phyloP scores from a whole-genome alignment of 441 rosid genomes.

The Erodium moschatum region DNA sequence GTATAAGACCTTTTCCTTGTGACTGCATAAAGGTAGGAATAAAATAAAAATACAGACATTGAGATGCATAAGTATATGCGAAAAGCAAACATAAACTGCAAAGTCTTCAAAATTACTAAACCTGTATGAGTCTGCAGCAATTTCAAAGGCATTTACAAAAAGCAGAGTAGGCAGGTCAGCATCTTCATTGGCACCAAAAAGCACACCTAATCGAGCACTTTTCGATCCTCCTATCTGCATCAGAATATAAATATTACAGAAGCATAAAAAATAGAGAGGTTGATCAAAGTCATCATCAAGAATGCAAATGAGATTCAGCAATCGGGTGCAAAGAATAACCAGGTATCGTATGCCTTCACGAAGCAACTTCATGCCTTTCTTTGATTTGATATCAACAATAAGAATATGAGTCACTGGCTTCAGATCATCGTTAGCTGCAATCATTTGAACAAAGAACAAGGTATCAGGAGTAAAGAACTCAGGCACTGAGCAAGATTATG shows the following conservation, averaged over 20 bases:
- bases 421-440: constrained; percentile 68
- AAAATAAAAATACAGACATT: constrained; percentile 2
- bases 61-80: not conserved
- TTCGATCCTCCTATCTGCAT: constrained; percentile 73
- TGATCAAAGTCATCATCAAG: constrained; percentile 11
- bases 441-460: constrained; percentile 22
- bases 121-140: constrained; percentile 66
- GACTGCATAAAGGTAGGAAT: constrained; percentile 43
- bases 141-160: constrained; percentile 57
- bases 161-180: constrained; percentile 48
- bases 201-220: constrained; percentile 72
- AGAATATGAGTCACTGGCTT: constrained; percentile 96
- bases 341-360: constrained; percentile 82
- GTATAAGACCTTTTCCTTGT: constrained; percentile 55
- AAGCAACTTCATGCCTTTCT: constrained; percentile 73
- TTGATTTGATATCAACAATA: constrained; percentile 58
- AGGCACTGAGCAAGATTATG: constrained; percentile 15
- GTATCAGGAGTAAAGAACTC: constrained; percentile 22
- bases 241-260: constrained; percentile 22
- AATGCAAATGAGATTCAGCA: constrained; percentile 8
- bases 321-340: constrained; percentile 36
- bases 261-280: constrained; percentile 19
- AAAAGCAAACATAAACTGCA: not conserved
- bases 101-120: constrained; percentile 28
- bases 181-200: constrained; percentile 52